Evolutionary conservation across 2,329 filamentous ascomycete genomes (phyloP), one percentile per base, ranked within the genome.

Genomic region (Blastomyces gilchristii): DNA sequence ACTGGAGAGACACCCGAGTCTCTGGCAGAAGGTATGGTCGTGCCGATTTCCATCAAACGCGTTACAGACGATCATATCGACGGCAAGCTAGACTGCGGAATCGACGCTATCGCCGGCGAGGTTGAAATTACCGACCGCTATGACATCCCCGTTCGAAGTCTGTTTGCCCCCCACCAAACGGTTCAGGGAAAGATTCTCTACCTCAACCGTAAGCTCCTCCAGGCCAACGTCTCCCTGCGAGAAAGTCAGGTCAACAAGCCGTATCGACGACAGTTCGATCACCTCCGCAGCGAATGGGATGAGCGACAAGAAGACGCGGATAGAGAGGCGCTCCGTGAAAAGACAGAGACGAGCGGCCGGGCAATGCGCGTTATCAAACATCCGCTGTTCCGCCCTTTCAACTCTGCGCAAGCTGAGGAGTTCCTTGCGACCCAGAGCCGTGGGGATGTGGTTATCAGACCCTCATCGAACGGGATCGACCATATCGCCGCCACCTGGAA

Each of bases 401-500:
- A 96, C 76, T 85, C 91, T 39, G 86, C 87, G 2, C 91, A 97
- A 76, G 94, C 94, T 0, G 91, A 97, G 76, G 91, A 97, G 74
- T 97, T 88, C 74, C 83, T 99, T 41, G 91, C 91, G 52, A 90
- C 89, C 16, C 90, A 95, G 74, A 85, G 88, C 60, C 82, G 87
- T 7, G 94, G 94, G 58, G 94, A 97, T 74, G 88, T 95, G 62
- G 91, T 99, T 65, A 97, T 99, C 71, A 88, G 94, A 54, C 93
- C 94, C 3, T 97, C 91, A 0, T 96, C 91, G 37, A 96, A 96
- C 75, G 94, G 94, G 54, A 89, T 91, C 64, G 94, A 99, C 74
- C 94, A 99, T 78, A 81, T 99, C 62, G 91, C 93, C 8, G 86
- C 99, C 57, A 99, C 94, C 0, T 99, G 94, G 94, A 99, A 99